Evolutionary conservation across 192 early-diverging fungal species (phyloP).

Genomic region (Coemansia sp.): DNA sequence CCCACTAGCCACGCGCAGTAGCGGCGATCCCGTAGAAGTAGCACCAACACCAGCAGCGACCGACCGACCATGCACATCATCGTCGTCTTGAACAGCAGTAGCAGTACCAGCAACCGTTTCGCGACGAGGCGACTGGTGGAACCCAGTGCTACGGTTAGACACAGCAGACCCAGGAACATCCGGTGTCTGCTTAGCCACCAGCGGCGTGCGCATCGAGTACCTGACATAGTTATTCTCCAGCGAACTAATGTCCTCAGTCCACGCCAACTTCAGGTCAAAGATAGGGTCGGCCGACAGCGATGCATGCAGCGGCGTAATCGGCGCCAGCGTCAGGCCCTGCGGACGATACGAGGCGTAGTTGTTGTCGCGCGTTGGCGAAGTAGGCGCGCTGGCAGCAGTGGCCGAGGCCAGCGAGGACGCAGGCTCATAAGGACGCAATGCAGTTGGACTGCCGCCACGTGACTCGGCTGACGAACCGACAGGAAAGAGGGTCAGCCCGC

Average conservation of each 20-base stretch:
- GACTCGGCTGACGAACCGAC: not conserved
- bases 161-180: not conserved
- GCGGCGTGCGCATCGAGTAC: constrained; percentile 43
- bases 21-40: constrained; percentile 6
- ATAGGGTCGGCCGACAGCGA: constrained; percentile 16
- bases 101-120: constrained; percentile 4
- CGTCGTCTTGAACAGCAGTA: not conserved
- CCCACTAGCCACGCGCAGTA: constrained; percentile 29
- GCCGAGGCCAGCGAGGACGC: not conserved
- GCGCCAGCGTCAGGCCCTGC: constrained; percentile 6
- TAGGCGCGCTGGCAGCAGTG: constrained; percentile 14
- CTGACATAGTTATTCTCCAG: constrained; percentile 53
- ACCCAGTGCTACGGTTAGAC: not conserved
- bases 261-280: constrained; percentile 38
- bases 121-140: constrained; percentile 2
- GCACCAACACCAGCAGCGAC: not conserved
- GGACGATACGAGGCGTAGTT: constrained; percentile 12
- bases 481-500: constrained; percentile 10
- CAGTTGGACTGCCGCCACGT: not conserved
- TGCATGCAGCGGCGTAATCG: constrained; percentile 9
- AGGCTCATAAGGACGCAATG: not conserved
- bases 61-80: not conserved
- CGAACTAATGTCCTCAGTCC: constrained; percentile 52
- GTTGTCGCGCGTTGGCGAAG: constrained; percentile 18
- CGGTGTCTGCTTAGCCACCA: not conserved